Evolutionary conservation across 345 rosid species (phyloP).

Genomic region (Eucalyptus camaldulensis): DNA sequence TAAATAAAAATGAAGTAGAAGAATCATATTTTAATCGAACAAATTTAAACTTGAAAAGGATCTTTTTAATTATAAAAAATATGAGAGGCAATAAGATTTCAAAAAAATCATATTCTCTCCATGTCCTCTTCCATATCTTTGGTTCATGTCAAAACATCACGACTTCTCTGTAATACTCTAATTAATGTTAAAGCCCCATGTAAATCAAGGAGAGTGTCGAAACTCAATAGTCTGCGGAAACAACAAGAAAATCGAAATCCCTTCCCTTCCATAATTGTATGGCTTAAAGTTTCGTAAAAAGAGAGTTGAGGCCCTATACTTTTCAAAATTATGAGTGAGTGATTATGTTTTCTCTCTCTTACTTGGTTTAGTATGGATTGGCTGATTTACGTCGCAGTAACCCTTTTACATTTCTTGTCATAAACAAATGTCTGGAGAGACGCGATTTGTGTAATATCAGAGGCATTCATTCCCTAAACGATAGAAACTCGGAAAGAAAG

Average conservation of each 20-base stretch:
- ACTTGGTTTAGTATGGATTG: too few species aligned
- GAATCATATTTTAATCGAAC: not conserved
- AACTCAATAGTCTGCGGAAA: not conserved
- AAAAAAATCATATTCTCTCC: not conserved
- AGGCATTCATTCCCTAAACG: not conserved
- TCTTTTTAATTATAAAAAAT: too few species aligned
- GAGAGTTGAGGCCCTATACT: too few species aligned
- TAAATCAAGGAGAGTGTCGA: not conserved
- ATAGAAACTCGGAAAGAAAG: not conserved
- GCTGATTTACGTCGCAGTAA: too few species aligned
- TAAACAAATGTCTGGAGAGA: not conserved
- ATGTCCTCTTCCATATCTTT: not conserved
- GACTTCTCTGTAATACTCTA: not conserved
- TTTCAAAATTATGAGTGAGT: too few species aligned
- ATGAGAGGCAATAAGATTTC: not conserved
- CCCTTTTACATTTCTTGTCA: too few species aligned
- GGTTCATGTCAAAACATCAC: not conserved
- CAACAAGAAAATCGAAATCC: not conserved
- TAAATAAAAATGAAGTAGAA: not conserved
- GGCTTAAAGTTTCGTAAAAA: too few species aligned
- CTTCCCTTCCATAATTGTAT: not conserved
- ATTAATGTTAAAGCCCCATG: not conserved
- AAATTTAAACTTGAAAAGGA: not conserved
- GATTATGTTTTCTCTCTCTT: too few species aligned
- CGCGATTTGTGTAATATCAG: not conserved